phyloP scores from a whole-genome alignment of 2,329 filamentous ascomycete genomes.

The Albifimbria verrucaria region DNA sequence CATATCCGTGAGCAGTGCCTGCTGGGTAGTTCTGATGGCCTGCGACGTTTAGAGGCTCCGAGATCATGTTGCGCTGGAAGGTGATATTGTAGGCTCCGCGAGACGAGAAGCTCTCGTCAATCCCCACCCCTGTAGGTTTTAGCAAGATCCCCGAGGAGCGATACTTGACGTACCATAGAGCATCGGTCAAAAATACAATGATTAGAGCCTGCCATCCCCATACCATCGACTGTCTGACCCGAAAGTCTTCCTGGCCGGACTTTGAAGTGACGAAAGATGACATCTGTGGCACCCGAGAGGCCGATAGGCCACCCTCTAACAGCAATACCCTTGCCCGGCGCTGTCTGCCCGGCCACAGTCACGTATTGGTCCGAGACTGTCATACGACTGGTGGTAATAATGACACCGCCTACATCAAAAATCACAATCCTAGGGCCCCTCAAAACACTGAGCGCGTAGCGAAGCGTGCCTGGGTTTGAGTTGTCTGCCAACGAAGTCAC shows the following conservation, averaged over 20 bases:
- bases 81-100: constrained; percentile 30
- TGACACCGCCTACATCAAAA: constrained; percentile 45
- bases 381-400: constrained; percentile 41
- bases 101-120: constrained; percentile 33
- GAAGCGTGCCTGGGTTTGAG: constrained; percentile 26
- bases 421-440: constrained; percentile 41
- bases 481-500: constrained; percentile 32
- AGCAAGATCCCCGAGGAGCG: not conserved
- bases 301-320: constrained; percentile 25
- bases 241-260: constrained; percentile 27
- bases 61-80: constrained; percentile 31
- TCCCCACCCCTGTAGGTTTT: constrained; percentile 12
- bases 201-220: constrained; percentile 31
- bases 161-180: constrained; percentile 16
- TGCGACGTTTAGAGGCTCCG: constrained; percentile 31
- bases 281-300: constrained; percentile 25
- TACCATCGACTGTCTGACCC: constrained; percentile 27
- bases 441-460: constrained; percentile 35
- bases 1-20: constrained; percentile 24
- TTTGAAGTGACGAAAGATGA: constrained; percentile 20
- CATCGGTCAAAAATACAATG: constrained; percentile 30
- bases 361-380: constrained; percentile 29
- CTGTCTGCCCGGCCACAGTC: not conserved
- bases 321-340: not conserved
- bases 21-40: constrained; percentile 33